Evolutionary conservation across 192 early-diverging fungal genomes (phyloP).

Genomic region (Cetraspora pellucida): DNA sequence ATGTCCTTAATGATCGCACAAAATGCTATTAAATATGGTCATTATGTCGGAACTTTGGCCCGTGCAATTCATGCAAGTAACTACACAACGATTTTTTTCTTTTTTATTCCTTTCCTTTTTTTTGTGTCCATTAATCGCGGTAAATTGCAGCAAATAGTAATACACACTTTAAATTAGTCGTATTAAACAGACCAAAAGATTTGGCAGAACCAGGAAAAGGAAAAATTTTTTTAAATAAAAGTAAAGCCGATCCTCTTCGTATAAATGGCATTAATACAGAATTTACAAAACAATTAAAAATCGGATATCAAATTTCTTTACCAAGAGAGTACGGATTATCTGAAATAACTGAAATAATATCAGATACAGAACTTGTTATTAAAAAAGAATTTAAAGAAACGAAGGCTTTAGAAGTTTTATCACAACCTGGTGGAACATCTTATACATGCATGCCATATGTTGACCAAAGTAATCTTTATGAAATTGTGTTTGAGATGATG

Average conservation of each 20-base stretch:
- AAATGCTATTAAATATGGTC: slow-evolving; percentile 83
- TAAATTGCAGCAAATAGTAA: background rate
- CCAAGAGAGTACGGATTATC: slow-evolving; percentile 62
- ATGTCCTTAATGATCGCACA: slow-evolving; percentile 82
- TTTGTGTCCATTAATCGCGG: background rate
- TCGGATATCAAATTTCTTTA: slow-evolving; percentile 65
- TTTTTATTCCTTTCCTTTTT: background rate
- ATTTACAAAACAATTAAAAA: slow-evolving; percentile 69
- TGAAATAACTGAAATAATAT: slow-evolving; percentile 76
- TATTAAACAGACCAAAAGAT: slow-evolving; percentile 78
- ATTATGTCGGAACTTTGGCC: slow-evolving; percentile 82
- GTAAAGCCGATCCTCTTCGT: slow-evolving; percentile 63
- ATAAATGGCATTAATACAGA: slow-evolving; percentile 72
- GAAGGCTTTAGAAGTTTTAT: slow-evolving; percentile 65
- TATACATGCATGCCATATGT: slow-evolving; percentile 82
- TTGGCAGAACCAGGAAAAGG: slow-evolving; percentile 73
- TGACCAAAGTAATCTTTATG: slow-evolving; percentile 88
- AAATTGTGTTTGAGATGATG: slow-evolving; percentile 78
- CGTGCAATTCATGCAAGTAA: slow-evolving; percentile 74
- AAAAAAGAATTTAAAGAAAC: slow-evolving; percentile 78
- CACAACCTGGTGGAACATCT: slow-evolving; percentile 54
- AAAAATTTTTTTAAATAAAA: slow-evolving; percentile 66
- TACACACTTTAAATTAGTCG: no score
- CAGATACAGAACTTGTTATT: slow-evolving; percentile 79
- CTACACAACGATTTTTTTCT: background rate